Evolutionary conservation across 2,329 filamentous ascomycete species (phyloP).

Genomic region (Endoconidiophora polonica): DNA sequence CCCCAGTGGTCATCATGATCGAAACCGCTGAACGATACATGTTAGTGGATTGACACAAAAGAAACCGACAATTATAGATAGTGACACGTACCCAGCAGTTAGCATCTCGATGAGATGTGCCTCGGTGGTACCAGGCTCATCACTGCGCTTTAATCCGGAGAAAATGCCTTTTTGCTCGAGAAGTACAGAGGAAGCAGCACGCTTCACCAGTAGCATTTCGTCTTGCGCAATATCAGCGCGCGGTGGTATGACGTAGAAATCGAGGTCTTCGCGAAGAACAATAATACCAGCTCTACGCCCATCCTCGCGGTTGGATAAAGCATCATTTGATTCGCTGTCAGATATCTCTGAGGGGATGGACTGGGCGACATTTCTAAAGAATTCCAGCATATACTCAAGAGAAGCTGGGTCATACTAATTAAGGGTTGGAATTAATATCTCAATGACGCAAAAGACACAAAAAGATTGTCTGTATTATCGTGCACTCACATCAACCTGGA

Average conservation of each 20-base stretch:
- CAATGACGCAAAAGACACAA: background rate
- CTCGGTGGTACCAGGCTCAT: slow-evolving; percentile 90
- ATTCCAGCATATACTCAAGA: slow-evolving; percentile 97
- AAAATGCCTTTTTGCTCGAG: slow-evolving; percentile 89
- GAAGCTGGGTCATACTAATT: slow-evolving; percentile 85
- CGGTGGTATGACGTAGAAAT: slow-evolving; percentile 94
- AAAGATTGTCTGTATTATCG: no score
- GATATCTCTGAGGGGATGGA: slow-evolving; percentile 49
- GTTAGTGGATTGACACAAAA: slow-evolving; percentile 12
- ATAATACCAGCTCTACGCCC: slow-evolving; percentile 94
- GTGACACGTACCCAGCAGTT: slow-evolving; percentile 67
- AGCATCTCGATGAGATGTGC: slow-evolving; percentile 98
- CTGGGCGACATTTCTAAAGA: slow-evolving; percentile 90
- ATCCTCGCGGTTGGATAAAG: slow-evolving; percentile 51
- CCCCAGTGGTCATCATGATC: slow-evolving; percentile 93
- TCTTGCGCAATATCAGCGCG: slow-evolving; percentile 63
- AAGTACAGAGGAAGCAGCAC: slow-evolving; percentile 73
- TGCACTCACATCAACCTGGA: slow-evolving; percentile 83
- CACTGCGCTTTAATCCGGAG: slow-evolving; percentile 82
- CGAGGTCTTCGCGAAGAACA: slow-evolving; percentile 84
- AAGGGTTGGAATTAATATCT: background rate
- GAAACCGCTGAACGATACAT: slow-evolving; percentile 52
- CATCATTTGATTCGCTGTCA: slow-evolving; percentile 41
- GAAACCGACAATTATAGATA: background rate
- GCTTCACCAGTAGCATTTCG: slow-evolving; percentile 94